Conservation (phyloP, 768 basidiomycete species). For the Auriscalpium microsporum region DNA sequence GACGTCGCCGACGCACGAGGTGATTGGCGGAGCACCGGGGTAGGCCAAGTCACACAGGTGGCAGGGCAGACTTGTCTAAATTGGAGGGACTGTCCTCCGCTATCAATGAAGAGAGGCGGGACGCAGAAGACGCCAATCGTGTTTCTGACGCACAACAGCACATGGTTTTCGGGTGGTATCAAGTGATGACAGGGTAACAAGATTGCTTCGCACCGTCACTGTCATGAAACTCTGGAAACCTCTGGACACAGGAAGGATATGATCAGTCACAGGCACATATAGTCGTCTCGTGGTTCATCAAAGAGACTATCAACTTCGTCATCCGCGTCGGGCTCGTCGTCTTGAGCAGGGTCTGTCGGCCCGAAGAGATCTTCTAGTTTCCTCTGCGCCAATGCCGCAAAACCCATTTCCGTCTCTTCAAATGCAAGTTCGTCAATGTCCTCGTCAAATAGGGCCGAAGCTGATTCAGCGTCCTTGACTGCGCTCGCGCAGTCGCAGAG, state of each 20-base stretch:
- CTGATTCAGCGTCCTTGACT: constrained; percentile 9
- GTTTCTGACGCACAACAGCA: neutral
- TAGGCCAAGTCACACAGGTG: no score
- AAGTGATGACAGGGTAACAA: neutral
- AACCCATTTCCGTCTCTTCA: constrained; percentile 44
- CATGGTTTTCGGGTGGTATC: neutral
- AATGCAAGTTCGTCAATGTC: constrained; percentile 15
- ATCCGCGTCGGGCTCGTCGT: constrained; percentile 10
- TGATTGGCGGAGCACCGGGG: no score
- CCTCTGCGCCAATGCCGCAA: constrained; percentile 33
- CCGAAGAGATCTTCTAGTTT: constrained; percentile 15
- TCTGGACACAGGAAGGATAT: no score
- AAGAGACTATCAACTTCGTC: neutral
- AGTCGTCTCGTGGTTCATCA: neutral
- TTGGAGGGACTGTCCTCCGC: no score
- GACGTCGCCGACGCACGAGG: no score
- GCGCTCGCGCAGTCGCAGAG: constrained; percentile 33
- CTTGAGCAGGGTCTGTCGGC: neutral
- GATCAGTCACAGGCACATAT: neutral
- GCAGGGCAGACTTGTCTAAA: no score
- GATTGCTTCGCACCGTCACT: neutral
- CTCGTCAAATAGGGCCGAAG: neutral
- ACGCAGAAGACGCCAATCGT: no score
- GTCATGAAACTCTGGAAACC: no score
- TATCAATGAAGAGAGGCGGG: no score